Percentiles rank a stretch among this genome's conserved stretches.
These are phyloP conservation scores for Butyriboletus loyo DNA, from an alignment of 768 basidiomycete genomes.

Conservation along the genomic window DNA sequence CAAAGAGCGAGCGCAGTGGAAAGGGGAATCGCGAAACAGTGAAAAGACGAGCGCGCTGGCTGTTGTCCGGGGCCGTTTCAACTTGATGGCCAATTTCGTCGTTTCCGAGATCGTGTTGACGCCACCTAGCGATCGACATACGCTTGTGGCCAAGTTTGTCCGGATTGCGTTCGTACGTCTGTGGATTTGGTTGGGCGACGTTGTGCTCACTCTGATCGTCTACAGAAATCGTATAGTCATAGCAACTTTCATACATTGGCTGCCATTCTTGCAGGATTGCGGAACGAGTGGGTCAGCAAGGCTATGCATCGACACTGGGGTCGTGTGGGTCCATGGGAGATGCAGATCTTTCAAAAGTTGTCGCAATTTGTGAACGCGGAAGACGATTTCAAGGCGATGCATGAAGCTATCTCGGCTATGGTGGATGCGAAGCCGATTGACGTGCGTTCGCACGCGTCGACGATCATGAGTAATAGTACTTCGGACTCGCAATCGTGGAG, in stretches of 20 bases:
- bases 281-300: constrained; percentile 61
- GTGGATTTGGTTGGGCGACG: background rate
- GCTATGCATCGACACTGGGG: constrained; percentile 69
- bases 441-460: constrained; percentile 49
- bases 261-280: constrained; percentile 76
- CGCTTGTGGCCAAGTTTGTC: constrained; percentile 75
- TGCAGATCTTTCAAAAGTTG: constrained; percentile 69
- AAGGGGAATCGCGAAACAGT: constrained; percentile 53
- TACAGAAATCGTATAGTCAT: constrained; percentile 74
- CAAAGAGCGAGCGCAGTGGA: constrained; percentile 69
- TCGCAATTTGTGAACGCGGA: constrained; percentile 58
- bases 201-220: background rate
- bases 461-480: constrained; percentile 46
- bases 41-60: constrained; percentile 71
- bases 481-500: constrained; percentile 39
- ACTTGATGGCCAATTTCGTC: constrained; percentile 78
- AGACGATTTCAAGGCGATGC: constrained; percentile 75
- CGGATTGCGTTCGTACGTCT: constrained; percentile 76
- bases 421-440: constrained; percentile 64
- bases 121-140: constrained; percentile 56
- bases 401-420: constrained; percentile 59
- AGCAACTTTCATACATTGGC: constrained; percentile 78
- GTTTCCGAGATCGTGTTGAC: constrained; percentile 80
- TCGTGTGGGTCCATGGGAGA: constrained; percentile 66
- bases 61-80: constrained; percentile 78